Evolutionary conservation across 2,329 filamentous ascomycete genomes (phyloP), one percentile per base, ranked within the genome.

Genomic region (Beauveria sp.): DNA sequence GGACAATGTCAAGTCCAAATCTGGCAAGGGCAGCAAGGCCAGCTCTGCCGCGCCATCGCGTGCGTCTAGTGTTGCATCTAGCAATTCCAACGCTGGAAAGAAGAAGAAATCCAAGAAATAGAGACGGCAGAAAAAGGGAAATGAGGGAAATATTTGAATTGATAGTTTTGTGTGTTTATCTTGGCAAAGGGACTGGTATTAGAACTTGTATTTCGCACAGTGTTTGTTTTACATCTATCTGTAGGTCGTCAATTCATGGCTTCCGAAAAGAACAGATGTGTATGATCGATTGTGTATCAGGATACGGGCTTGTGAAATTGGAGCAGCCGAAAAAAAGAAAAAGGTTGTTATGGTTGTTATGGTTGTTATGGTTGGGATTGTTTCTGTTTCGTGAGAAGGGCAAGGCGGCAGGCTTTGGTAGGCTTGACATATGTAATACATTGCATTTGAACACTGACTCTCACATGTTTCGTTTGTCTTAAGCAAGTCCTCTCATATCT

Each of bases 1-100:
- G 53, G 95, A 97, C 68, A 90, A 87, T 52, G 86, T 96, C 70
- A 97, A 97, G 76, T 86, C 83, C 70, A 97, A 97, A 75, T 86
- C 83, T 42, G 77, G 72, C 56, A 80, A 78, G 58, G 86, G 81
- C 62, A 90, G 85, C 76, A 95, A 93, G 73, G 83, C 85, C 55
- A 89, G 84, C 61, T 95, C 92, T 1, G 83, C 88, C 5, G 82
- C 87, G 5, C 89, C 88, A 0, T 97, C 93, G 24, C 84, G 95
- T 65, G 93, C 93, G 18, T 93, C 88, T 5, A 98, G 95, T 72
- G 91, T 97, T 28, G 86, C 85, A 38, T 96, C 93, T 1, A 90
- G 84, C 50, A 82, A 80, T 43, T 89, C 88, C 30, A 61, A 53
- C 26, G 50, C 50, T 22, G 54, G 49, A 12, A 62, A 62, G 43